These are phyloP conservation scores for Saposhnikovia divaricata DNA, from an alignment of 129 eudicot species.

Conservation along the genomic window DNA sequence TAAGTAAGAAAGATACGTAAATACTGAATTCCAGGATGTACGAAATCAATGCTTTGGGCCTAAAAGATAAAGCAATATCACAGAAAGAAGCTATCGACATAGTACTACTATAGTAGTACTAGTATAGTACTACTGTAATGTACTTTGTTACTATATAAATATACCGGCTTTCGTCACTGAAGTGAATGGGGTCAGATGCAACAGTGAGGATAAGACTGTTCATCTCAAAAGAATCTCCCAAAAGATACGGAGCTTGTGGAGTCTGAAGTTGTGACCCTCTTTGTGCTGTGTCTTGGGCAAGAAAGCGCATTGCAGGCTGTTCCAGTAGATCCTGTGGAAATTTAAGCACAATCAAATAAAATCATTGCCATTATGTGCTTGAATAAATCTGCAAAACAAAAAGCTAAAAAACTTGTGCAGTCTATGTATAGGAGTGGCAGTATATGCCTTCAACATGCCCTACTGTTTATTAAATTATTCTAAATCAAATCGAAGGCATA, in stretches of 20 bases:
- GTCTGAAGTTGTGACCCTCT: conserved; percentile 30
- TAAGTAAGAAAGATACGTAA: neutral
- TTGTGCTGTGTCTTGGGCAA: conserved; percentile 43
- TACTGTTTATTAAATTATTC: neutral
- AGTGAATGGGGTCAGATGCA: conserved; percentile 32
- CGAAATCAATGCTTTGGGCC: too few species aligned
- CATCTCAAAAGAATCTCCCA: conserved; percentile 38
- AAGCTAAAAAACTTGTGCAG: neutral
- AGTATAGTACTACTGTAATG: neutral
- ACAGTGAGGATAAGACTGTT: conserved; percentile 36
- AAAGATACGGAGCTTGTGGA: conserved; percentile 10
- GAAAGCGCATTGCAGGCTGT: conserved; percentile 63
- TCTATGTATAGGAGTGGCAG: neutral
- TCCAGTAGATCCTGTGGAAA: conserved; percentile 56
- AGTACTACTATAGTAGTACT: too few species aligned
- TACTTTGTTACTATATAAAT: neutral
- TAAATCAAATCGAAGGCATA: neutral
- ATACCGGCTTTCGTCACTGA: conserved; percentile 38
- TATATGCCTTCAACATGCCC: neutral
- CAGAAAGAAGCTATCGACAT: neutral
- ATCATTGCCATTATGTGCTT: conserved; percentile 2
- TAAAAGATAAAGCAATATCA: neutral
- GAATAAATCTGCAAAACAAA: neutral
- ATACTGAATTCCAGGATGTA: too few species aligned
- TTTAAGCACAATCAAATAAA: neutral